Evolutionary conservation across 768 basidiomycete genomes (phyloP), one percentile per base, ranked within the genome.

Genomic region (Collybia mongolica): DNA sequence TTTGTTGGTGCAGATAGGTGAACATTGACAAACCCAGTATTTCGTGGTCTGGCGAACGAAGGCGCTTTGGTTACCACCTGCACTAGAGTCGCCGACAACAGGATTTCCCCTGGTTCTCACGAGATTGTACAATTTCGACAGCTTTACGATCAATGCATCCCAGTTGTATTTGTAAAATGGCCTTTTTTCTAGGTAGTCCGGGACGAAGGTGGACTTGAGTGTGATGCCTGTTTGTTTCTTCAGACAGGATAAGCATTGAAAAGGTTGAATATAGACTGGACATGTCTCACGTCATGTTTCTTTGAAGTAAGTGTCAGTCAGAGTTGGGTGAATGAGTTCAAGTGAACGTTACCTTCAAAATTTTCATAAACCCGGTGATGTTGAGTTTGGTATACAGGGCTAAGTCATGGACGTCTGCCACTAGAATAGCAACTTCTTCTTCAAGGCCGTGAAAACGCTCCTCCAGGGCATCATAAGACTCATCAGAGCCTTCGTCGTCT

Each of bases 31-130:
- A n/a, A 91, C 96, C 97, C 97, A 99, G 62, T 99, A 99, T 66
- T 99, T 99, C 9, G 97, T 98, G 28, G 97, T 99, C 69, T 97
- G 94, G 36, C 97, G 72, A n/a, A 98, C 91, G 62, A 99, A 99
- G 1, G 96, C 97, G 57, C 90, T 97, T 73, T 99, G 97, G 57
- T 71, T 89, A 1, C 96, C 95, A 23, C 97, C 97, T 1, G 97
- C 97, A 58, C 86, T 87, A 1, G 94, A 83, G 63, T 99, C 97
- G 19, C 97, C 97, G 50, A 88, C 82, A 1, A 93, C 87, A 8
- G 97, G 97, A 62, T 98, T 91, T 0, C 97, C 97, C 46, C 97
- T 77, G 0, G 95, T 98, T 43, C 95, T 84, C 15, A 98, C 94
- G 29, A 98, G 86, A 66, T 98, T 88, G 63, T 97, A 98, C 32